phyloP scores from a whole-genome alignment of 1,284 basidiomycete genomes.

The Sutorius eximius region DNA sequence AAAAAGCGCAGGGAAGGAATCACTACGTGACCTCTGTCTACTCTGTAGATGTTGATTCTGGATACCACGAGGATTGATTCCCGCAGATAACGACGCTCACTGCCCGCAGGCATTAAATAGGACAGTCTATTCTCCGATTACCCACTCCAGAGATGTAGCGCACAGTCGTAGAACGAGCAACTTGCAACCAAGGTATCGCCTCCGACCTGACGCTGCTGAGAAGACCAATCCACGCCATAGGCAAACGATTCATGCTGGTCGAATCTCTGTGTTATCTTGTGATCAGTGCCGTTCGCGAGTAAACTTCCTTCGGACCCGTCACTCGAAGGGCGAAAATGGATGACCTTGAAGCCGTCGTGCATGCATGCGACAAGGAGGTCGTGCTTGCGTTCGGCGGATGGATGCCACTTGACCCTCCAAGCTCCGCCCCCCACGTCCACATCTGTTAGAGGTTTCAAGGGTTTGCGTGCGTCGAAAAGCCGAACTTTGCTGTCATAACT shows the following conservation, averaged over 20 bases:
- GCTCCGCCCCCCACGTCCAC: constrained; percentile 86
- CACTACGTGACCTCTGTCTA: constrained; percentile 19
- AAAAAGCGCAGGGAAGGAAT: constrained; percentile 38
- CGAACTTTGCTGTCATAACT: constrained; percentile 88
- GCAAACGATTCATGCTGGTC: constrained; percentile 84
- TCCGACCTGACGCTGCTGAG: constrained; percentile 25
- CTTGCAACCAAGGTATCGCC: constrained; percentile 69
- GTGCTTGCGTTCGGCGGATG: constrained; percentile 52
- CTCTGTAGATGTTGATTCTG: background rate
- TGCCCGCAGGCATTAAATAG: background rate
- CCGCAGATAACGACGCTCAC: background rate
- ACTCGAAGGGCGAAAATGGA: constrained; percentile 38
- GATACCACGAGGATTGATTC: constrained; percentile 8
- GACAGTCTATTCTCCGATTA: constrained; percentile 28
- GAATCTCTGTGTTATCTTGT: constrained; percentile 59
- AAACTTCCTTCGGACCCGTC: constrained; percentile 1
- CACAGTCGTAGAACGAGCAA: constrained; percentile 96
- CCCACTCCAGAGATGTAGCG: constrained; percentile 78
- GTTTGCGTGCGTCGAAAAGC: constrained; percentile 83
- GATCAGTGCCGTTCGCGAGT: constrained; percentile 21
- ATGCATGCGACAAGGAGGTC: constrained; percentile 92
- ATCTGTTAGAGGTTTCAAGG: constrained; percentile 55
- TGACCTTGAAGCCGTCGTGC: constrained; percentile 94
- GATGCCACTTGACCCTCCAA: constrained; percentile 98
- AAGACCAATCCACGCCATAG: constrained; percentile 96